Evolutionary conservation across 2,329 filamentous ascomycete genomes (phyloP).

Genomic region (Blumeria graminis): DNA sequence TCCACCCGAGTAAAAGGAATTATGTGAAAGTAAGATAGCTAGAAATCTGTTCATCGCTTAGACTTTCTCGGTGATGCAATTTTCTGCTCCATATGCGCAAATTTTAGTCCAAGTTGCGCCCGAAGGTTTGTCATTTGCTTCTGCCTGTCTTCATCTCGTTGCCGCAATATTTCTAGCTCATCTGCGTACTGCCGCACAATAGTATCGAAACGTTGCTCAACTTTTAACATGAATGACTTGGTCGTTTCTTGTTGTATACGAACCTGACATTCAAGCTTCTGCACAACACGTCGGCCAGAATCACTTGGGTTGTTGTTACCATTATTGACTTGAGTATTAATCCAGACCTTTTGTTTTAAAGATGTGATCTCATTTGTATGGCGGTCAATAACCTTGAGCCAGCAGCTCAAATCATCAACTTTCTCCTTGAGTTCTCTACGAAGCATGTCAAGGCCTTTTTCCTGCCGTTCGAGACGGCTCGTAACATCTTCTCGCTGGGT

Average conservation of each 20-base stretch:
- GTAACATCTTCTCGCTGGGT: not conserved
- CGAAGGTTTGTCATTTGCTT: not conserved
- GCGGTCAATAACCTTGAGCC: not conserved
- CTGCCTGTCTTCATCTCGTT: not conserved
- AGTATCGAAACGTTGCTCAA: not conserved
- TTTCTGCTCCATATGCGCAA: not conserved
- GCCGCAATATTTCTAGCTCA: not conserved
- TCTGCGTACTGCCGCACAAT: not conserved
- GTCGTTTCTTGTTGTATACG: conserved; percentile 1
- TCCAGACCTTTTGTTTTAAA: not conserved
- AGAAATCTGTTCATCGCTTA: not conserved
- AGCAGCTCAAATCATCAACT: not conserved
- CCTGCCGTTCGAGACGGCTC: not conserved
- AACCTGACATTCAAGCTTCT: not conserved
- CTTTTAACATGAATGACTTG: not conserved
- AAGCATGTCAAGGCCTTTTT: not conserved
- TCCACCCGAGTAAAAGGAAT: too few species aligned
- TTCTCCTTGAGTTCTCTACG: not conserved
- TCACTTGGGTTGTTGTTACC: not conserved
- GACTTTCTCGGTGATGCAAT: not conserved
- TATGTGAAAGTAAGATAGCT: too few species aligned
- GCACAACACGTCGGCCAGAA: not conserved
- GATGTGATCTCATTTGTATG: not conserved
- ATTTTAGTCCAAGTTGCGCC: not conserved
- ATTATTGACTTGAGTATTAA: not conserved